Base-by-base conservation (phyloP, 2,329 filamentous ascomycete species). In the Macrophomina tecta region DNA sequence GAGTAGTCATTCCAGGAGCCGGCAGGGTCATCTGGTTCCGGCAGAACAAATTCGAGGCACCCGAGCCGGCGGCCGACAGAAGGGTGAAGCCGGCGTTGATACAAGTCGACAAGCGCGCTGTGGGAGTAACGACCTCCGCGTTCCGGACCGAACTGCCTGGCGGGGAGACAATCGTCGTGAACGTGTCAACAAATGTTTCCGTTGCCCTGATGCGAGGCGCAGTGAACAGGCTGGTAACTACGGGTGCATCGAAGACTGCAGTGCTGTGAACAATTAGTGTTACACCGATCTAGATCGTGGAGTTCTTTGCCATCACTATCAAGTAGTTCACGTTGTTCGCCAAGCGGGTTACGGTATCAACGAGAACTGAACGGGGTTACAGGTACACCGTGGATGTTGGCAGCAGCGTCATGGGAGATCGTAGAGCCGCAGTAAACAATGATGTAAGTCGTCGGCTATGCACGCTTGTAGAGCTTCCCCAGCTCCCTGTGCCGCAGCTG, bases 161-260 rank as follows among this genome's bases (percentile, higher is more conserved):
- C 46, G 65, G 65, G 49, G 63, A 63, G 16, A 63, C 52, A 14
- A 56, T 67, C 28, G 38, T 67, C 5, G 23, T 62, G 32, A 63
- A 52, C 1, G 48, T 46, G 16, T 60, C 64, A 3, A 34, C 45
- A 18, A 66, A 51, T 7, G 46, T 67, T 40, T 62, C 48, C 1
- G 46, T 62, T 1, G 49, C 42, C 3, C 56, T 67, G 16, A 38
- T 18, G 12, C 65, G 65, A 6, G 65, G 48, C 5, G 18, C 2
- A 2, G 38, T 55, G 12, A 48, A 52, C 23, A 67, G 14, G 18
- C 36, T 55, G 16, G 65, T 67, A 23, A 62, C 28, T 1, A 56
- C 63, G 18, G 49, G 28, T 7, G 56, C 46, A 38, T 60, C 48
- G 3, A 48, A 12, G 7, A 11, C 45, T 8, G 32, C 36, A 5